These are phyloP conservation scores for Malus asiatica DNA, from an alignment of 306 rosid genomes.

Conservation along the genomic window DNA sequence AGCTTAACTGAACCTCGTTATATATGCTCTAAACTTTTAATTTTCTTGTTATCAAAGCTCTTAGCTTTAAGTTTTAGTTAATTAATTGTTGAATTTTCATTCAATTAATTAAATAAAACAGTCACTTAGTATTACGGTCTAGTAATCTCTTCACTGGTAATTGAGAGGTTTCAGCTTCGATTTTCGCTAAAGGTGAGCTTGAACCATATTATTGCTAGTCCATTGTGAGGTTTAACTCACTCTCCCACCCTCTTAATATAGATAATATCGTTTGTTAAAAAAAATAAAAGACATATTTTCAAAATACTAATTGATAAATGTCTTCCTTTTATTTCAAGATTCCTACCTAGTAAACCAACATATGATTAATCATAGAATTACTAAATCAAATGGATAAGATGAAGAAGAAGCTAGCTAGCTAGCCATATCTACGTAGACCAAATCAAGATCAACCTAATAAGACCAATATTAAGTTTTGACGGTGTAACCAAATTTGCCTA, in stretches of 20 bases:
- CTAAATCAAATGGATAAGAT: not conserved
- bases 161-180: no score
- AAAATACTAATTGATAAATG: no score
- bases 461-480: not conserved
- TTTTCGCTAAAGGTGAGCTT: rapidly evolving
- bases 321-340: not conserved
- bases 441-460: not conserved
- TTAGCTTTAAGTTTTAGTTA: not conserved
- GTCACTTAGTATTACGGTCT: no score
- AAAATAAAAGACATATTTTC: not conserved
- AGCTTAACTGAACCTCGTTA: not conserved
- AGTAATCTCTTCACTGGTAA: no score
- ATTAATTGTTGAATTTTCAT: not conserved
- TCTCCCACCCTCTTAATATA: no score
- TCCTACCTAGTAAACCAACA: not conserved
- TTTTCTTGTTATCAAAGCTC: no score
- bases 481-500: not conserved
- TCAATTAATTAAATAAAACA: not conserved
- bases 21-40: not conserved
- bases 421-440: not conserved
- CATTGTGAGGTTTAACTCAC: no score
- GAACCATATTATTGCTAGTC: no score
- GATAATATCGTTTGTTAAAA: no score
- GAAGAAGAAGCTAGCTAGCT: not conserved
- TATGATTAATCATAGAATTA: not conserved